Percentiles rank a stretch among this genome's conserved stretches.
phyloP scores from a whole-genome alignment of 441 rosid species.

The Adansonia gregorii region DNA sequence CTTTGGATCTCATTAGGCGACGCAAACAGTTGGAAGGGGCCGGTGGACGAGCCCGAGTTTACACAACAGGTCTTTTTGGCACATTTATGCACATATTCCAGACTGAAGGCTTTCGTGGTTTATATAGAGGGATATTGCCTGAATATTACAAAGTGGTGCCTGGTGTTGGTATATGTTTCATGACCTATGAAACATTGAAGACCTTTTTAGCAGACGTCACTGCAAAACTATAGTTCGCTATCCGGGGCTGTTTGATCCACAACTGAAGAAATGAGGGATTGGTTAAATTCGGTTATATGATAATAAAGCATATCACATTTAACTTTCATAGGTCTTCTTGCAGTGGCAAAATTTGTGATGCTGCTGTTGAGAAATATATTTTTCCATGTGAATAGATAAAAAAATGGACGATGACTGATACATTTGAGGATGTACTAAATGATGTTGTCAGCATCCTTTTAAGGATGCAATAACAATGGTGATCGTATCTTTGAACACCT shows the following conservation, averaged over 20 bases:
- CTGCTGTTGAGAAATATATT: conserved; percentile 32
- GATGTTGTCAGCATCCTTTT: conserved; percentile 1
- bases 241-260: not conserved
- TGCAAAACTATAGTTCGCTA: conserved; percentile 37
- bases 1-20: conserved; percentile 87
- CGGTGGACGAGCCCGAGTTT: conserved; percentile 79
- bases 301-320: not conserved
- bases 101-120: conserved; percentile 74
- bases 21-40: conserved; percentile 94
- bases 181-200: conserved; percentile 87
- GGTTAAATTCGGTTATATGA: conserved; percentile 15
- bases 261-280: not conserved
- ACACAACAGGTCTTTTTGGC: conserved; percentile 74
- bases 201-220: conserved; percentile 57
- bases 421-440: conserved; percentile 21
- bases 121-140: conserved; percentile 89
- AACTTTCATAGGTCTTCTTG: conserved; percentile 27
- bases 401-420: not conserved
- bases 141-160: conserved; percentile 97
- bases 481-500: conserved; percentile 7
- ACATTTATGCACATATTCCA: conserved; percentile 68
- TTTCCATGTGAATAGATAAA: conserved; percentile 34
- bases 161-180: conserved; percentile 90
- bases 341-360: conserved; percentile 31
- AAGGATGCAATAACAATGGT: not conserved